Base-by-base conservation (phyloP, 768 basidiomycete genomes). In the Mycena epipterygia region DNA sequence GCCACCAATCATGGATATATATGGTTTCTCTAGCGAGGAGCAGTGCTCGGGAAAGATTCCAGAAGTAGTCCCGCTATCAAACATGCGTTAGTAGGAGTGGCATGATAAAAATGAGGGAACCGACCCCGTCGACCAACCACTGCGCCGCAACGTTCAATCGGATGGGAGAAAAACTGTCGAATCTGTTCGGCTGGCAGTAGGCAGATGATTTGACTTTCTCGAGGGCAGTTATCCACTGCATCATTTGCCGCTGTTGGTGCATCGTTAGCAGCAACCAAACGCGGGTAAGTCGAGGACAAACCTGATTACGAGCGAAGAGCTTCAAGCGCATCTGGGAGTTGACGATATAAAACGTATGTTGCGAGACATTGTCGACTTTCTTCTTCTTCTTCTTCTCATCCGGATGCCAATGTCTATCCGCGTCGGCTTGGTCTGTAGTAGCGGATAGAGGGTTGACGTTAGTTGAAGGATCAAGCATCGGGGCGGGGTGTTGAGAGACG, bases 1-100 rank as follows among this genome's bases (percentile, higher is more conserved):
- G 83, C 98, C 97, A 99, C 97, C 97, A 98, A 81, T 97, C 97
- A 77, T 99, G 98, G 41, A 98, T 98, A 78, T 96, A 97, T 64
- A 98, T 96, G 51, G 83, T 87, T 75, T 95, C 92, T 78, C 91
- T 92, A 0, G 97, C 97, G 74, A 98, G 87, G 29, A 94, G 85
- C 53, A 99, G 92, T 0, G 97, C 97, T 44, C 95, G 89, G 27
- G 95, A 95, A 27, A 99, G 83, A 77, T 97, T 97, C 98, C 97
- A 99, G 82, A 96, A 97, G 78, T 99, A 99, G 79, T 99, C 97
- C 14, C 97, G 91, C 94, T 97, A 68, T 32, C n/a, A 68, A 59
- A 60, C 71, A 17, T 60, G 42, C 27, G 60, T 62, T 53, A 73
- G 60, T n/a, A 58, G 23, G 52, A 23, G 58, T n/a, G 23, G n/a